Percentiles rank a stretch among this genome's conserved stretches.
phyloP scores from a whole-genome alignment of 345 rosid species.

The Zanthoxylum bungeanum region DNA sequence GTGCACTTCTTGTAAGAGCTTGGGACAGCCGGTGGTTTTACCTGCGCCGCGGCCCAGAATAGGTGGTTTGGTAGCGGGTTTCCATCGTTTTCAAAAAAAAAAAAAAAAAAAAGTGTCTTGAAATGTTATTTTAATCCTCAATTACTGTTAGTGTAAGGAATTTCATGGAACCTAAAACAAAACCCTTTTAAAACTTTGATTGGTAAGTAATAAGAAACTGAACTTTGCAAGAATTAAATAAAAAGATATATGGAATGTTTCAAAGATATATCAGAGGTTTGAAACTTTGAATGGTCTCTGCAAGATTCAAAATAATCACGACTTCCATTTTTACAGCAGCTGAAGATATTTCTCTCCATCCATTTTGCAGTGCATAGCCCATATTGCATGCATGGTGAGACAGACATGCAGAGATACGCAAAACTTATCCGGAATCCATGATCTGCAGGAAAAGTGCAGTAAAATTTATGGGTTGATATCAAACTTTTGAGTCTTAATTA shows the following conservation, averaged over 20 bases:
- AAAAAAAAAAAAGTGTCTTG: neutral
- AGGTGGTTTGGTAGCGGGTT: too few species aligned
- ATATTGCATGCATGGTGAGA: constrained; percentile 24
- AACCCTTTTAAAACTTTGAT: neutral
- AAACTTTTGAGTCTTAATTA: neutral
- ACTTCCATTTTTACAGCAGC: constrained; percentile 32
- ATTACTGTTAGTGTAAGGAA: neutral
- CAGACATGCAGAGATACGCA: constrained; percentile 27
- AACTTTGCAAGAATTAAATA: neutral
- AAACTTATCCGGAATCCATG: constrained; percentile 20
- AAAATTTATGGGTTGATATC: neutral
- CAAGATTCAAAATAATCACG: constrained; percentile 20
- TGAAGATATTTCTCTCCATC: constrained; percentile 16
- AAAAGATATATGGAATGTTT: constrained; percentile 1
- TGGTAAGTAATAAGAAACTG: constrained; percentile 3
- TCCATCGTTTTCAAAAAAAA: too few species aligned
- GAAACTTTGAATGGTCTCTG: constrained; percentile 9
- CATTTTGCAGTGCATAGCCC: constrained; percentile 26
- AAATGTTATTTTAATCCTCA: too few species aligned
- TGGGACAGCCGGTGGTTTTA: too few species aligned
- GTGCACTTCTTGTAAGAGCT: too few species aligned
- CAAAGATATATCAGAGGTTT: neutral
- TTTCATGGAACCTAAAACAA: neutral
- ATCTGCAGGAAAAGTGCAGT: constrained; percentile 4
- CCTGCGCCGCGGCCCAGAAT: too few species aligned